Evolutionary conservation across 148 eudicot genomes (phyloP).

Genomic region (Cornus kousa): DNA sequence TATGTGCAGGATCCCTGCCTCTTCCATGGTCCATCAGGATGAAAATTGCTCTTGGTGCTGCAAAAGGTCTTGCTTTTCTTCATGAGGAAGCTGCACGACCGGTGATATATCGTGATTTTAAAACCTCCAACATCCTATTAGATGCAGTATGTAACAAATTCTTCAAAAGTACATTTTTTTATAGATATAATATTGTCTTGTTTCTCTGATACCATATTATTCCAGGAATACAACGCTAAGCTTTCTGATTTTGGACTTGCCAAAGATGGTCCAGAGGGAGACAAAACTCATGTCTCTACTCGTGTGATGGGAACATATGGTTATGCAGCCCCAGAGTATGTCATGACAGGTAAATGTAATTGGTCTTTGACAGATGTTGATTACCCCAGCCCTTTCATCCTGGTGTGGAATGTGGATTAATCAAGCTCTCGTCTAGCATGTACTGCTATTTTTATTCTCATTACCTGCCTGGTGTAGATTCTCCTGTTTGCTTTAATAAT

Average conservation of each 20-base stretch:
- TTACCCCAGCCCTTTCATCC: not conserved
- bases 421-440: not conserved
- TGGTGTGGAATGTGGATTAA: constrained; percentile 3
- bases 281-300: constrained; percentile 50
- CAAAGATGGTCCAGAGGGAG: constrained; percentile 50
- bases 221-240: constrained; percentile 49
- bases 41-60: constrained; percentile 54
- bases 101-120: constrained; percentile 50
- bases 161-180: not conserved
- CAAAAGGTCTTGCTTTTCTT: constrained; percentile 50
- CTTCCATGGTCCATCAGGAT: constrained; percentile 55
- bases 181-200: not conserved
- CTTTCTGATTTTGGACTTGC: constrained; percentile 56
- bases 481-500: not conserved
- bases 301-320: constrained; percentile 56
- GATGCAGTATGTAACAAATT: constrained; percentile 36
- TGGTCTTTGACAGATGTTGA: not conserved
- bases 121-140: constrained; percentile 47
- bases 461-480: constrained; percentile 1
- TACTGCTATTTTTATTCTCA: not conserved
- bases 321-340: constrained; percentile 50
- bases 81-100: constrained; percentile 51
- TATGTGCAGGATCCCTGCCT: constrained; percentile 43
- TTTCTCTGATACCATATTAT: constrained; percentile 14
- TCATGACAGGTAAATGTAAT: constrained; percentile 42